Evolutionary conservation across 805 yeast genomes (phyloP), one percentile per base, ranked within the genome.

Genomic region (Starmerella lactis-condensi): DNA sequence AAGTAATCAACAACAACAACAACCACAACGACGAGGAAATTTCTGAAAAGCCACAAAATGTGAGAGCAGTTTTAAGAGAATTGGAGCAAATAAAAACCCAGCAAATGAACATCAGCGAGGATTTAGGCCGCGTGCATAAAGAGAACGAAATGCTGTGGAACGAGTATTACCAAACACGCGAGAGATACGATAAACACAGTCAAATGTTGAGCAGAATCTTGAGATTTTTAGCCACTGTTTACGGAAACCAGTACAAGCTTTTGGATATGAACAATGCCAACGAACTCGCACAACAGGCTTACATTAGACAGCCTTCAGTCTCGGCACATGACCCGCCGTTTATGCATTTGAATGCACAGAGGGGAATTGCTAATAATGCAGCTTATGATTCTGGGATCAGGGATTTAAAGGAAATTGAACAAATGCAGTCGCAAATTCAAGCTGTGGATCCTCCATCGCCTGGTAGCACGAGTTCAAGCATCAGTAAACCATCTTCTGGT

Each of bases 121-220:
- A 89, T 48, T 59, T 89, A 39, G 60, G 75, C 43, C 63, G 95
- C 35, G 70, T 89, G 23, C 65, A 82, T 36, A 73, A 73, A 37
- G 96, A 89, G 49, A 89, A 85, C 55, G 85, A 79, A 50, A 53
- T 79, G 45, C 56, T 89, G 27, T 89, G 98, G 98, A 73, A 75
- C 38, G 96, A 89, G 49, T 75, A 81, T 46, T 72, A 65, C 49
- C 57, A 72, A 35, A 74, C 85, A 5, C 63, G 95, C 32, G 95
- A 85, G 50, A 67, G 83, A 40, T 78, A 83, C 52, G 69, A 75
- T 44, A 64, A 72, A 21, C 96, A 89, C 50, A 72, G 85, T 24
- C 85, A 77, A 39, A 79, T 93, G 15, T 61, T 89, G 34, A 92
- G 82, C 41, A 75, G 78, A 40, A 85, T 89, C 30, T 56, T 89